Conservation (phyloP, 2,329 filamentous ascomycete species). For the Harringtonia aguacate region DNA sequence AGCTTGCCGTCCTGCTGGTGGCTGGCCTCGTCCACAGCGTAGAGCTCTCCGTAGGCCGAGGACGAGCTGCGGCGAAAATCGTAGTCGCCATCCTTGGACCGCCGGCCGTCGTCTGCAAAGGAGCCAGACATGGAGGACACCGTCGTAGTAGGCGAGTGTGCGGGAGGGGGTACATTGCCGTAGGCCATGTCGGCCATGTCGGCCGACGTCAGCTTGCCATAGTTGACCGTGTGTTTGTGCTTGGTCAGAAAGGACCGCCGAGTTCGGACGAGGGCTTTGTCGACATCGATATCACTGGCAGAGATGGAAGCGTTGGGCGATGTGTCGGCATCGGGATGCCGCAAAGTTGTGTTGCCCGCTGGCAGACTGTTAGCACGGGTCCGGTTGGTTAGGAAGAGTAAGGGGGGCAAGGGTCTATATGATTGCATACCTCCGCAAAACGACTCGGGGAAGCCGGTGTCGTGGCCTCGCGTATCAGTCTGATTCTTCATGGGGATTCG, state of each 20-base stretch:
- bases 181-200: slow-evolving; percentile 6
- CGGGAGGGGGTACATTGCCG: slow-evolving; percentile 10
- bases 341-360: slow-evolving; percentile 49
- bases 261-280: slow-evolving; percentile 29
- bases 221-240: slow-evolving; percentile 34
- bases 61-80: slow-evolving; percentile 22
- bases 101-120: slow-evolving; percentile 11
- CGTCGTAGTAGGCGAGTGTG: background rate
- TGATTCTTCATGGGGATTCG: slow-evolving; percentile 4
- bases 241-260: slow-evolving; percentile 36
- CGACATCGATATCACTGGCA: slow-evolving; percentile 38
- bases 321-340: slow-evolving; percentile 51
- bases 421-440: slow-evolving; percentile 32
- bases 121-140: slow-evolving; percentile 5
- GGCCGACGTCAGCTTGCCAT: slow-evolving; percentile 30
- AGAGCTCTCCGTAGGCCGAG: slow-evolving; percentile 3
- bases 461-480: slow-evolving; percentile 11
- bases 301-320: slow-evolving; percentile 45
- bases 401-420: background rate
- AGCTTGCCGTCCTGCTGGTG: background rate
- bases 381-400: background rate
- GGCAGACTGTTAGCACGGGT: background rate
- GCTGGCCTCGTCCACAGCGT: no score
- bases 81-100: slow-evolving; percentile 28
- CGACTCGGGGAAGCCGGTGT: slow-evolving; percentile 42